phyloP scores from a whole-genome alignment of 495 filamentous ascomycete species.

The Annulohypoxylon bovei region DNA sequence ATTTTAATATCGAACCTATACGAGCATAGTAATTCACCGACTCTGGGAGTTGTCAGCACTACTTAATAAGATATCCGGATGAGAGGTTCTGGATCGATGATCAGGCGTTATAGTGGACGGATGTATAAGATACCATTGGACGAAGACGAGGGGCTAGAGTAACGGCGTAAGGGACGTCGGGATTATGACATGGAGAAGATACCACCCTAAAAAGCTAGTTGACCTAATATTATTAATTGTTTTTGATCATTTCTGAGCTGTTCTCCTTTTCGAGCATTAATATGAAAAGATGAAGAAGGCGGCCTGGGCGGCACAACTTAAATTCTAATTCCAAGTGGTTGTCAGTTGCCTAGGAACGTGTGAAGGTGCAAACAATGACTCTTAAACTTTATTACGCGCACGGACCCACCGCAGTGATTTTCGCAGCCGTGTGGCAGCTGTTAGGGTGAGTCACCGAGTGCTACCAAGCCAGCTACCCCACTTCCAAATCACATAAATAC shows the following conservation, averaged over 20 bases:
- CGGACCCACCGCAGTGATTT: background rate
- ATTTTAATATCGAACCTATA: background rate
- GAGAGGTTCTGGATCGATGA: background rate
- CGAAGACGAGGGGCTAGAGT: background rate
- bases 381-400: background rate
- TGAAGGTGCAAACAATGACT: background rate
- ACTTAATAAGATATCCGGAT: slow-evolving; percentile 4
- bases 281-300: too few species aligned
- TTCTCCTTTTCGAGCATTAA: too few species aligned
- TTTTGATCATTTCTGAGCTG: slow-evolving; percentile 3
- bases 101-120: background rate
- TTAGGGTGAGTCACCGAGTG: background rate
- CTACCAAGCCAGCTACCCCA: slow-evolving; percentile 9
- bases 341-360: background rate
- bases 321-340: background rate
- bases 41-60: background rate
- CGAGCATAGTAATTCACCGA: background rate
- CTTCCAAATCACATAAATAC: slow-evolving; percentile 15
- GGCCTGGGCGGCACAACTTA: background rate
- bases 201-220: slow-evolving; percentile 6
- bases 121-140: slow-evolving; percentile 21
- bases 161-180: background rate
- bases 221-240: slow-evolving; percentile 7
- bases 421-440: background rate
- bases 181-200: slow-evolving; percentile 2